Evolutionary conservation across 108 stramenopile species (phyloP), one percentile per base, ranked within the genome.

Genomic region (Licmophora abbreviata): DNA sequence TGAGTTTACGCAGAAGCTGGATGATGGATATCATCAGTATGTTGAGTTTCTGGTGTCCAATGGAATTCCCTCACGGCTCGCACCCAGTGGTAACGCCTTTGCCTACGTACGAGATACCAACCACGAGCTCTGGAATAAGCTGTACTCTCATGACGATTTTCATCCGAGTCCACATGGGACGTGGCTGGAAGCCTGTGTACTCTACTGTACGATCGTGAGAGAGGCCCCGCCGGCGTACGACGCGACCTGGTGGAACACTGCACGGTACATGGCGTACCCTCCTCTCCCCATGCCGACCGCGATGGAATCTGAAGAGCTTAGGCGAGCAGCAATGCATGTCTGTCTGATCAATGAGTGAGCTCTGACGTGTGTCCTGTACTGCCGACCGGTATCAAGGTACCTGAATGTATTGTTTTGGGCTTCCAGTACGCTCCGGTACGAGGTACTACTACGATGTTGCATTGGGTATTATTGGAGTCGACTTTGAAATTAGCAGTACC

Each of bases 21-120:
- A 69, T 45, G 48, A 70, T 4, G 79, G 79, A 15, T 69, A 64
- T 20, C 24, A 54, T 17, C 43, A 54, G 24, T 80, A 80, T 61
- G 70, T 58, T 10, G 37, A n/a, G 10, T 11, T 58, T n/a, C 3
- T 59, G 24, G 22, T 6, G 8, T 11, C 5, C 12, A 3, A 23
- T 25, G 57, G 29, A 15, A 40, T 59, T 15, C 58, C 58, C 0
- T 0, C 3, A 21, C 11, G 21, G 11, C 49, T 59, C 24, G 58
- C 58, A 12, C 58, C 58, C 28, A 35, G 36, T 12, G 58, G 58
- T 2, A 49, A 38, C 20, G 58, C 48, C 0, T 59, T 23, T 25
- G 15, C 51, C 22, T 17, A 24, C 29, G 49, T 59, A 14, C 26
- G 35, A n/a, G 48, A 59, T 17, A 33, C 49, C 24, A 25, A 59